A percentile compares a stretch with the other conserved stretches of the same genome.
Evolutionary conservation across 208 protist genomes (phyloP).

Genomic region (Wallacemonas collosoma): DNA sequence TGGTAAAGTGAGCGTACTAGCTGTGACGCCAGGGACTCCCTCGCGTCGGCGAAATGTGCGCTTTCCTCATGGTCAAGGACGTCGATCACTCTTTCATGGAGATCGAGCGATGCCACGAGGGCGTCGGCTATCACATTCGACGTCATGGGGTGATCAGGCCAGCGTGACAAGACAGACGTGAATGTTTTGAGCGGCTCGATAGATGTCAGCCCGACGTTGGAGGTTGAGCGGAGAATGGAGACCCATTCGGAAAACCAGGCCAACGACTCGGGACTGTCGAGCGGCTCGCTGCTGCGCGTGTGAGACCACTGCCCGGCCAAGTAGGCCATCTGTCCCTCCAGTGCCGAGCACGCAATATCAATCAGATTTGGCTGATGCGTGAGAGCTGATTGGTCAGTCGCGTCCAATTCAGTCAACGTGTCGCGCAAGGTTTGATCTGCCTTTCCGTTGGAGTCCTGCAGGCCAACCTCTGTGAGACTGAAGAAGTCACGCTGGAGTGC

Average conservation of each 20-base stretch:
- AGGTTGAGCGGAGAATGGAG: constrained; percentile 20
- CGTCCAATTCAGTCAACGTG: constrained; percentile 15
- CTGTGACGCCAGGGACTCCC: constrained; percentile 15
- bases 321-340: constrained; percentile 50
- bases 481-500: constrained; percentile 57
- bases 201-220: constrained; percentile 26
- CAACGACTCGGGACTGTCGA: not conserved
- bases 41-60: constrained; percentile 20
- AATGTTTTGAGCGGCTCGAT: constrained; percentile 17
- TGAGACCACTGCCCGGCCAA: constrained; percentile 11
- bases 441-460: constrained; percentile 40
- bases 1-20: constrained; percentile 27
- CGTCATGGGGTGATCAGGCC: not conserved
- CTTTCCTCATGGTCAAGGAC: constrained; percentile 47
- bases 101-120: not conserved
- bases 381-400: constrained; percentile 26
- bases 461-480: constrained; percentile 65
- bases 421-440: constrained; percentile 29
- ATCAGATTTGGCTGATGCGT: constrained; percentile 79
- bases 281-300: too few species aligned
- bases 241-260: constrained; percentile 17
- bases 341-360: constrained; percentile 66
- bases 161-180: not conserved
- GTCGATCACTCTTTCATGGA: constrained; percentile 48
- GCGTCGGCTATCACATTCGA: not conserved